Evolutionary conservation across 2,329 filamentous ascomycete genomes (phyloP).

Genomic region (Beauveria asiatica): DNA sequence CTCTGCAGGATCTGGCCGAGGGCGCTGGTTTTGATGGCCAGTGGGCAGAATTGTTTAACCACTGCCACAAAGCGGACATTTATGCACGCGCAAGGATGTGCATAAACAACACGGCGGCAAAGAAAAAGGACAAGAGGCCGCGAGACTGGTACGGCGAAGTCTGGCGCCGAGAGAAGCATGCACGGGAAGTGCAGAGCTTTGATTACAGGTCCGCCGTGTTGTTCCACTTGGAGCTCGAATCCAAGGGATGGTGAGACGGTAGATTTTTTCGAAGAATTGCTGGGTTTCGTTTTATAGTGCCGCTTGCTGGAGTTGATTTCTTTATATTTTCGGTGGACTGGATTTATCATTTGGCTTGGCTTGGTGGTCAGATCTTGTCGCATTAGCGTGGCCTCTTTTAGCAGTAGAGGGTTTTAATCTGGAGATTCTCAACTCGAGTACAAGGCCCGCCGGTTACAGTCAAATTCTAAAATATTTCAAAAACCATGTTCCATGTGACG

Average conservation of each 20-base stretch:
- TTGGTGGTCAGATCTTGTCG: too few relatives aligned
- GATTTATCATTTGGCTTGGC: too few relatives aligned
- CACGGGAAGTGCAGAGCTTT: background rate
- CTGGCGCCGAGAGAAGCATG: background rate
- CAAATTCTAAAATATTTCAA: too few relatives aligned
- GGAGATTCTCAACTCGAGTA: too few relatives aligned
- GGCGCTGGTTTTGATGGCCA: background rate
- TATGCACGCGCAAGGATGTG: conserved; percentile 8
- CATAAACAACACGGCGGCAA: background rate
- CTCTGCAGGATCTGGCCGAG: conserved; percentile 16
- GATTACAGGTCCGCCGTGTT: background rate
- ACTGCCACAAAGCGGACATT: conserved; percentile 17
- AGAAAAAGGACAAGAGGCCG: background rate
- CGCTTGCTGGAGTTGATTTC: too few relatives aligned
- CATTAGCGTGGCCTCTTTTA: too few relatives aligned
- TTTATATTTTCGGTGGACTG: too few relatives aligned
- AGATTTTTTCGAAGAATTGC: background rate
- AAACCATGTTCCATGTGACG: too few relatives aligned
- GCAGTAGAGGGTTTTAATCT: too few relatives aligned
- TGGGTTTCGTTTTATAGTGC: background rate
- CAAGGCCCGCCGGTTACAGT: too few relatives aligned
- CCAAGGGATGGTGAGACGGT: background rate
- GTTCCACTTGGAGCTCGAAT: background rate
- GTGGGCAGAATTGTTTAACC: conserved; percentile 8
- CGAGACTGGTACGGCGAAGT: background rate